Conservation (phyloP, 2,329 filamentous ascomycete genomes). For the Cladophialophora immunda region DNA sequence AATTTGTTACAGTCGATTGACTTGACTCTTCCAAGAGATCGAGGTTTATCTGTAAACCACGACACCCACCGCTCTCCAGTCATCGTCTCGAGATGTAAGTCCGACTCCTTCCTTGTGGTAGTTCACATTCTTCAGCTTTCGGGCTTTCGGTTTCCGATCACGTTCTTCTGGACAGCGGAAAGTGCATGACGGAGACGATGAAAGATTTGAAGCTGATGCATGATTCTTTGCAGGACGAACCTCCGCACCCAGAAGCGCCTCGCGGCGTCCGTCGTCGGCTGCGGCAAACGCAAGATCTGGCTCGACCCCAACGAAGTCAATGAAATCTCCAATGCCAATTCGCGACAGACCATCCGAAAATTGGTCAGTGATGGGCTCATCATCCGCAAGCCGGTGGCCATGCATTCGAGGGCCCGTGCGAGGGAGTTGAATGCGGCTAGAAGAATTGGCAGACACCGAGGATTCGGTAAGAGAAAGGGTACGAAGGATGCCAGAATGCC, state of each 20-base stretch:
- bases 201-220: constrained; percentile 13
- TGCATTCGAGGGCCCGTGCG: constrained; percentile 98
- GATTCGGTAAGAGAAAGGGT: constrained; percentile 99
- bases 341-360: constrained; percentile 99
- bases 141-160: neutral
- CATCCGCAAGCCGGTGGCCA: constrained; percentile 99
- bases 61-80: constrained; percentile 22
- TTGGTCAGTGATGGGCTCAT: constrained; percentile 99
- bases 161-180: neutral
- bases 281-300: constrained; percentile 99
- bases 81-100: constrained; percentile 40
- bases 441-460: constrained; percentile 95
- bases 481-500: constrained; percentile 99
- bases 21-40: constrained; percentile 7
- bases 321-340: constrained; percentile 99
- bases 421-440: constrained; percentile 94
- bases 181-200: neutral
- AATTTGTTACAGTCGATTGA: constrained; percentile 4
- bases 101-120: neutral
- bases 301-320: constrained; percentile 99
- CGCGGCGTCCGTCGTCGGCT: constrained; percentile 97
- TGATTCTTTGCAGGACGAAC: constrained; percentile 73
- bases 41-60: constrained; percentile 18
- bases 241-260: constrained; percentile 99
- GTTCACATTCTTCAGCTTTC: neutral